These are phyloP conservation scores for Xylaria arbuscula DNA, from an alignment of 2,329 filamentous ascomycete species.

Conservation along the genomic window DNA sequence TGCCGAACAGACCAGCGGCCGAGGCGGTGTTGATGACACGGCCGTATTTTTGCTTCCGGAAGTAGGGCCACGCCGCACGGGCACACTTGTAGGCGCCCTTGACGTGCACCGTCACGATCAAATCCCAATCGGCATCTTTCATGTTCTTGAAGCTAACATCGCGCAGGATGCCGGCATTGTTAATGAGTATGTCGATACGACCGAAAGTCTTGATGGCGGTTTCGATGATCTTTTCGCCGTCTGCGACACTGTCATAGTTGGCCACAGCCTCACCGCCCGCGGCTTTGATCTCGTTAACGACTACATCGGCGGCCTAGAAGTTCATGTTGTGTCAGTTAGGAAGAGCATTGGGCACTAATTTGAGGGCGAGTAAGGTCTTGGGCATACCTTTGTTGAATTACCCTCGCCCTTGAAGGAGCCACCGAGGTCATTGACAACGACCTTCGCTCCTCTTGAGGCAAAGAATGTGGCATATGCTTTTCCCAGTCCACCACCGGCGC, in stretches of 20 bases:
- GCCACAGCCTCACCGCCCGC: conserved; percentile 95
- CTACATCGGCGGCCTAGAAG: conserved; percentile 79
- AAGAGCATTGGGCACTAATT: conserved; percentile 12
- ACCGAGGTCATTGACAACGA: conserved; percentile 97
- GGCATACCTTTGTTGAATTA: conserved; percentile 80
- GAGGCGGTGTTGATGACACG: conserved; percentile 96
- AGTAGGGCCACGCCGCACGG: conserved; percentile 94
- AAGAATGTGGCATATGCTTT: conserved; percentile 91
- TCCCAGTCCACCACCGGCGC: conserved; percentile 83
- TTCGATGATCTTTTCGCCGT: conserved; percentile 94
- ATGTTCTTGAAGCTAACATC: conserved; percentile 99
- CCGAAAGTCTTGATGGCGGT: conserved; percentile 84
- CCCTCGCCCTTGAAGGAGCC: conserved; percentile 94
- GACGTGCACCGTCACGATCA: conserved; percentile 92
- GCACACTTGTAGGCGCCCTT: conserved; percentile 95
- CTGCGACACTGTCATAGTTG: conserved; percentile 95
- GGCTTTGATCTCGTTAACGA: conserved; percentile 84
- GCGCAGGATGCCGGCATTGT: conserved; percentile 96
- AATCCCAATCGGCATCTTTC: conserved; percentile 95
- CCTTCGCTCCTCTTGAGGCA: conserved; percentile 88
- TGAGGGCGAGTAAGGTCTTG: neutral
- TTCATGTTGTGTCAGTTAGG: conserved; percentile 42
- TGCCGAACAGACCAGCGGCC: conserved; percentile 94
- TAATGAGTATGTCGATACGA: conserved; percentile 93
- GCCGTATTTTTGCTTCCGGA: conserved; percentile 98